Evolutionary conservation across 2,329 filamentous ascomycete genomes (phyloP).

Genomic region (Parasarocladium wereldwijsianum): DNA sequence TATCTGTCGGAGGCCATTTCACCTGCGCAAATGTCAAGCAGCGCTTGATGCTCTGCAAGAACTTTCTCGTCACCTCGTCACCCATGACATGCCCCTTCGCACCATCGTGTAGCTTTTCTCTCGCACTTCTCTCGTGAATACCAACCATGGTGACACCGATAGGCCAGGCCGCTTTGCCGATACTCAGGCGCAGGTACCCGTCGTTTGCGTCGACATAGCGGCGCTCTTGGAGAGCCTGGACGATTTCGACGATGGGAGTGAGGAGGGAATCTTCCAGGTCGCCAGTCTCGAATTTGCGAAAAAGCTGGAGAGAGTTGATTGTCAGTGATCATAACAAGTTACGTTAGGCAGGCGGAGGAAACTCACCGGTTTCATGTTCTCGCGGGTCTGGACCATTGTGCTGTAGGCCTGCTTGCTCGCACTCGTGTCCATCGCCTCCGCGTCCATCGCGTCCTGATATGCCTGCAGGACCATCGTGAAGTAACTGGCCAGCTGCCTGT

Average conservation of each 20-base stretch:
- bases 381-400: constrained; percentile 74
- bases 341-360: neutral
- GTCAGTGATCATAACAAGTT: constrained; percentile 1
- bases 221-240: constrained; percentile 75
- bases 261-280: constrained; percentile 69
- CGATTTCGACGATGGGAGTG: constrained; percentile 78
- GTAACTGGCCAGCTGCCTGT: constrained; percentile 81
- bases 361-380: constrained; percentile 66
- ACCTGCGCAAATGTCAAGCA: constrained; percentile 95
- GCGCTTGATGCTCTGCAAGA: constrained; percentile 92
- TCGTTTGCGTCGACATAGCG: constrained; percentile 95
- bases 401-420: constrained; percentile 69
- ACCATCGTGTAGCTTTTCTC: constrained; percentile 86
- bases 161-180: constrained; percentile 94
- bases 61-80: constrained; percentile 90
- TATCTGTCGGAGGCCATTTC: constrained; percentile 85
- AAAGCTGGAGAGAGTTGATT: constrained; percentile 38
- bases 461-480: constrained; percentile 91
- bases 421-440: constrained; percentile 47
- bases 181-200: constrained; percentile 81
- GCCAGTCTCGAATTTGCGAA: constrained; percentile 72
- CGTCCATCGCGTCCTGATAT: constrained; percentile 68
- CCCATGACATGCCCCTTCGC: constrained; percentile 92
- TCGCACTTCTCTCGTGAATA: constrained; percentile 91
- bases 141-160: constrained; percentile 99